Evolutionary conservation across 768 basidiomycete genomes (phyloP), one percentile per base, ranked within the genome.

Genomic region (Hirschioporus abietinus): DNA sequence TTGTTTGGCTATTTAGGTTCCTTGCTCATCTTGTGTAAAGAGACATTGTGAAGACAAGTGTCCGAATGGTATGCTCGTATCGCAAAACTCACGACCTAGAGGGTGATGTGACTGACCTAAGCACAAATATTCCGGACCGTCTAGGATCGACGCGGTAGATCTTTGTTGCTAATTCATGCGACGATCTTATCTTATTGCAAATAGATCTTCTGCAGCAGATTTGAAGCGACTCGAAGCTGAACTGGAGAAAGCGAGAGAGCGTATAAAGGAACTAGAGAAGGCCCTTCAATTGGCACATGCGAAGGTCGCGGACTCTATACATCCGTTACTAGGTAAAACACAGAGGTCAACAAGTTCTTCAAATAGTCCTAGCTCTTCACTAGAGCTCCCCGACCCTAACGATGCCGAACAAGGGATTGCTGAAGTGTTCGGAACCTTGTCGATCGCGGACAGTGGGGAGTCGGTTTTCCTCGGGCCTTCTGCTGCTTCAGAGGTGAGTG

Each of bases 1-100:
- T 61, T 62, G 35, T 26, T 15, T 64, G 6, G 12, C 15, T 10
- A 24, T 7, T 1, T 24, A 30, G 30, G 35, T 66, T 23, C 65
- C 65, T 20, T 66, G 65, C 35, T 66, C 65, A n/a, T 60, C 58
- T 35, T 67, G 65, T 84, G 83, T 84, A 67, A 83, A 87, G 58
- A 82, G 87, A 64, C 86, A 86, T 23, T 88, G 87, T 68, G 83
- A 82, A 10, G 81, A 83, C 0, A 85, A 88, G 71, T 89, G 87
- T 71, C 65, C 65, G 20, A 62, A 66, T 58, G 65, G 65, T 63
- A 66, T 23, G 58, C 8, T 4, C 42, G 8, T 26, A 7, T 12
- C 35, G 58, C 58, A 52, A 60, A 24, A 35, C 59, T 7, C 26
- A 7, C 20, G 18, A 27, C 36, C 15, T 66, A 63, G 35, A 61